Conservation (phyloP, 371 early-diverging fungal species). For the Capniomyces stellatus region DNA sequence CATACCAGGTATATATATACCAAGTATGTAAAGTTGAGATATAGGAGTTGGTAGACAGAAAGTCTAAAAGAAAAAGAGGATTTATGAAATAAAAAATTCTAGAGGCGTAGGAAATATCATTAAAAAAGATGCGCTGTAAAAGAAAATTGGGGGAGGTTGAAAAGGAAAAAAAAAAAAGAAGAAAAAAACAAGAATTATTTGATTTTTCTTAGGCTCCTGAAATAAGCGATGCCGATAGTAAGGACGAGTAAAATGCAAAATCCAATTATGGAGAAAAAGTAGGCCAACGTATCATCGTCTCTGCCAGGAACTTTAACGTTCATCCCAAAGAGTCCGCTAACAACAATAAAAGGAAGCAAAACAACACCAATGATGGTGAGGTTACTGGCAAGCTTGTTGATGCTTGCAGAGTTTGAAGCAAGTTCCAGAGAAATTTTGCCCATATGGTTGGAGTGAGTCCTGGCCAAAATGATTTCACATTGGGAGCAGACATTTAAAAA, state of each 20-base stretch:
- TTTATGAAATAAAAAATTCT: too few relatives aligned
- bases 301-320: conserved; percentile 73
- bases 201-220: background rate
- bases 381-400: conserved; percentile 66
- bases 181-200: too few relatives aligned
- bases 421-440: conserved; percentile 89
- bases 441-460: conserved; percentile 88
- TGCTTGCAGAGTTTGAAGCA: conserved; percentile 75
- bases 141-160: too few relatives aligned
- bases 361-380: conserved; percentile 79
- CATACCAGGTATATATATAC: too few relatives aligned
- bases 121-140: too few relatives aligned
- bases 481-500: conserved; percentile 71
- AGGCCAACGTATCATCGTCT: background rate
- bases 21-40: too few relatives aligned
- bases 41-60: too few relatives aligned
- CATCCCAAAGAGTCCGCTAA: conserved; percentile 86
- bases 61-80: too few relatives aligned
- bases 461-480: conserved; percentile 73
- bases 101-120: too few relatives aligned
- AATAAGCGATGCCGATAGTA: background rate
- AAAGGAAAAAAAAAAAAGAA: too few relatives aligned
- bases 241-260: background rate
- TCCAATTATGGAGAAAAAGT: background rate
- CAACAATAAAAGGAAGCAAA: conserved; percentile 78